phyloP scores from a whole-genome alignment of 495 filamentous ascomycete species.

The Neurospora sp. region DNA sequence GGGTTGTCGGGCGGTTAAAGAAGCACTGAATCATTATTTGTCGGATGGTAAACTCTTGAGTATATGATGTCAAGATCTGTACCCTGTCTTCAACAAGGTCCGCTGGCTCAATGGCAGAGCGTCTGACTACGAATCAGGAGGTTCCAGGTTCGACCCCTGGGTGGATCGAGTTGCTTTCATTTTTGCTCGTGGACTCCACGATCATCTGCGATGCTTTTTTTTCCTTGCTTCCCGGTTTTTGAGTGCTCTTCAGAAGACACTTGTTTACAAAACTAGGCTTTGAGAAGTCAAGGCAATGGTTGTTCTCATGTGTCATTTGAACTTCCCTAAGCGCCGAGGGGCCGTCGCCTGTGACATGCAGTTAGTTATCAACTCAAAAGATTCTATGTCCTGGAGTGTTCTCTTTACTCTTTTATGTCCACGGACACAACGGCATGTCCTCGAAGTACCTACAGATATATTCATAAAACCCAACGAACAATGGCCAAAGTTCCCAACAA shows the following conservation, averaged over 20 bases:
- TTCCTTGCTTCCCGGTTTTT: background rate
- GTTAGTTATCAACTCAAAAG: background rate
- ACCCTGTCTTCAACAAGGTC: background rate
- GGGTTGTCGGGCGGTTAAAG: no score
- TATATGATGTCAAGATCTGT: background rate
- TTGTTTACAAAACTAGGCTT: background rate
- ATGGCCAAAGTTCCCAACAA: no score
- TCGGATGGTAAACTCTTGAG: background rate
- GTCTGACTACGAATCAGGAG: background rate
- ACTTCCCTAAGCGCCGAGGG: background rate
- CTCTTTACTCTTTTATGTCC: background rate
- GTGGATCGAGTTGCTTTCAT: background rate
- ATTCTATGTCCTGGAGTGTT: background rate
- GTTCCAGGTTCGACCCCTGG: background rate
- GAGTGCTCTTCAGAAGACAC: background rate
- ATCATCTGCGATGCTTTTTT: background rate
- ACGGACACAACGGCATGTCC: no score
- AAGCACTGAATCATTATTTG: background rate
- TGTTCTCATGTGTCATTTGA: background rate
- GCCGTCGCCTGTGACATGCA: background rate
- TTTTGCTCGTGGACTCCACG: background rate
- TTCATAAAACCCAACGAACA: no score
- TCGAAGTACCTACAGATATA: no score
- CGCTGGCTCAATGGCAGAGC: background rate
- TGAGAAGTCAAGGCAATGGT: background rate